Percentiles rank a stretch among this genome's conserved stretches.
Evolutionary conservation across 495 filamentous ascomycete genomes (phyloP).

Genomic region (Rhypophila decipiens): DNA sequence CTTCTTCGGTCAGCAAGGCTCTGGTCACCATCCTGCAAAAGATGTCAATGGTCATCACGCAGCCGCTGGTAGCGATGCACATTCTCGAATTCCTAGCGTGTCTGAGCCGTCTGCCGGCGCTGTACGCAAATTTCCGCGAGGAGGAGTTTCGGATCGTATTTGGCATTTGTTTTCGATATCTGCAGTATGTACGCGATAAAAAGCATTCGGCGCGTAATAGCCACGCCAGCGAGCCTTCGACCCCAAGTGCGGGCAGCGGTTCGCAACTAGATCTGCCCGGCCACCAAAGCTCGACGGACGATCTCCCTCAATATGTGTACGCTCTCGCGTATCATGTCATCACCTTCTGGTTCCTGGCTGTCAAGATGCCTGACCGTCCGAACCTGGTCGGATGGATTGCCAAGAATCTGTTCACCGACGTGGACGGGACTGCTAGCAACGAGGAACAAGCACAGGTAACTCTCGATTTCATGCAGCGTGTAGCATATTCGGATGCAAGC

Average conservation of each 20-base stretch:
- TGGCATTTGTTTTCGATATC: conserved; percentile 86
- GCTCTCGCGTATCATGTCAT: conserved; percentile 91
- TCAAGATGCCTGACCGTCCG: conserved; percentile 75
- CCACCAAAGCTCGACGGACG: conserved; percentile 43
- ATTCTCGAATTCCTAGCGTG: conserved; percentile 89
- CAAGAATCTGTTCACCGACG: conserved; percentile 73
- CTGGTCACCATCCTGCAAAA: conserved; percentile 78
- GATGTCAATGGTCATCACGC: conserved; percentile 93
- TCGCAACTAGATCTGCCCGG: conserved; percentile 10
- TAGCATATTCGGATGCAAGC: conserved; percentile 77
- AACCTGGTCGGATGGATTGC: conserved; percentile 87
- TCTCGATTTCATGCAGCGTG: conserved; percentile 91
- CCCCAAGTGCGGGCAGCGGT: conserved; percentile 22
- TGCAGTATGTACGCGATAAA: conserved; percentile 59
- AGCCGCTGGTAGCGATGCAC: conserved; percentile 82
- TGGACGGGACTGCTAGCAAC: conserved; percentile 62
- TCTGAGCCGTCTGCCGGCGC: conserved; percentile 73
- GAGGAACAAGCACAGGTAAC: conserved; percentile 93
- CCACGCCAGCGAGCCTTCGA: conserved; percentile 24
- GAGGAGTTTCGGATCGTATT: conserved; percentile 90
- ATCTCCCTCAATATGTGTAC: conserved; percentile 85
- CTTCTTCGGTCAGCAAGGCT: conserved; percentile 71
- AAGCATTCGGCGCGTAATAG: conserved; percentile 34
- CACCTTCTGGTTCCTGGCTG: conserved; percentile 89
- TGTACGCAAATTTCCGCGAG: conserved; percentile 81